Base-by-base conservation (phyloP, 306 rosid genomes). In the Begonia loranthoides region DNA sequence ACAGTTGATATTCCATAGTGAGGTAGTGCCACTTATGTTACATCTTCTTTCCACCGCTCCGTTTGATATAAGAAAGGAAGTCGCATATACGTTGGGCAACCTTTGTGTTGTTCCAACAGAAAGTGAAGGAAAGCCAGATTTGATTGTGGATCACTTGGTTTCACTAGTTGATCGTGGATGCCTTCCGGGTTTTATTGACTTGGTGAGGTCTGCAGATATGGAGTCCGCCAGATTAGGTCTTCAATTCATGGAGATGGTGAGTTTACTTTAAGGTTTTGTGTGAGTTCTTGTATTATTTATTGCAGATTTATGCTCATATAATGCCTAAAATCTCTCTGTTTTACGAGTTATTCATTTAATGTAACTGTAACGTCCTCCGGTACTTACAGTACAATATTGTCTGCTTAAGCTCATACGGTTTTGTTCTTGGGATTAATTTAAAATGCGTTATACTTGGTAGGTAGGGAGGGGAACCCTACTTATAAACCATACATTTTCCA, bases 161-260 rank as follows among this genome's bases (percentile, higher is more conserved):
- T 70, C 81, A 33, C 88, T 92, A 63, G 81, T 86, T 66, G 69
- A 52, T 28, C 61, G 69, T 76, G 96, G 94, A 58, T 86, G 92
- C 73, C 82, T 92, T 52, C 70, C 80, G 33, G 93, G 99, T 61
- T 92, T 83, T 63, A 61, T 80, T 53, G 94, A 83, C 66, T 74
- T 92, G 75, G 77, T 92, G 45, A 74, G 94, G 57, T 92, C 87
- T 41, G 88, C 76, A 12, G 99, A 92, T 64, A 74, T 66, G 5
- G 99, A 83, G 73, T 87, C 96, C 67, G 99, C 94, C 54, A 82
- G 77, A 72, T 74, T 92, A 15, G 96, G 96, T 55, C 85, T 92
- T 46, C 96, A 86, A 65, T 92, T 92, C 76, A 69, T 73, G 44
- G 96, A 92, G 69, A 63, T 92, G 84, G 99, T 86, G 60, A 74